Conservation (phyloP, 345 rosid genomes). For the Syzygium aromaticum region DNA sequence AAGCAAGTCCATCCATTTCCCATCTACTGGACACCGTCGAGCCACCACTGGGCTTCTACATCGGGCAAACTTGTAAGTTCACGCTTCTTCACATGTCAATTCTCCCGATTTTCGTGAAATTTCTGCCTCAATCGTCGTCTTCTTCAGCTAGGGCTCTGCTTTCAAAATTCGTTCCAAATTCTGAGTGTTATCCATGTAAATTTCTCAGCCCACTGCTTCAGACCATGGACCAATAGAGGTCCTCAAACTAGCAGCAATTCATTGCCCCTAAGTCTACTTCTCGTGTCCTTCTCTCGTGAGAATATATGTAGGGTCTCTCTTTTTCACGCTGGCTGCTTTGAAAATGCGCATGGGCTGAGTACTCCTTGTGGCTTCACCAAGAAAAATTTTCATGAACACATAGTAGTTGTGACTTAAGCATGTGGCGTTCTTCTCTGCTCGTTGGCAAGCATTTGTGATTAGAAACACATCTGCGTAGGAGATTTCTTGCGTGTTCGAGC, state of each 20-base stretch:
- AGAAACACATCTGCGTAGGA: neutral
- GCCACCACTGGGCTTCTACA: neutral
- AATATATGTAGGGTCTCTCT: no score
- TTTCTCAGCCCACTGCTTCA: no score
- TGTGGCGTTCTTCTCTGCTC: no score
- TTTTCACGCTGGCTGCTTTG: no score
- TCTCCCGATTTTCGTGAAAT: neutral
- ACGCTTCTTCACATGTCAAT: neutral
- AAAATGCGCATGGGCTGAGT: no score
- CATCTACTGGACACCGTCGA: fast-evolving
- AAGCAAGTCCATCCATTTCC: neutral
- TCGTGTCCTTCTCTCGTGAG: no score
- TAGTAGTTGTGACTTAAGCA: no score
- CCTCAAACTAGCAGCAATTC: no score
- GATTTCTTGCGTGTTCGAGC: neutral
- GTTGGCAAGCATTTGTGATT: neutral
- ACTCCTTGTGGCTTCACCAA: no score
- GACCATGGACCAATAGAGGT: neutral
- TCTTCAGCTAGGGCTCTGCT: neutral
- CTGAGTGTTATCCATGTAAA: no score
- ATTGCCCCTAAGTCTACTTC: no score
- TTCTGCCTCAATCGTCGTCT: neutral
- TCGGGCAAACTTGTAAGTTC: neutral
- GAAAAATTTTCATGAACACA: no score
- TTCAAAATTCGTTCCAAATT: neutral